A percentile compares a stretch with the other conserved stretches of the same genome.
Conservation (phyloP, 805 yeast species). For the Lipomyces mesembrius region DNA sequence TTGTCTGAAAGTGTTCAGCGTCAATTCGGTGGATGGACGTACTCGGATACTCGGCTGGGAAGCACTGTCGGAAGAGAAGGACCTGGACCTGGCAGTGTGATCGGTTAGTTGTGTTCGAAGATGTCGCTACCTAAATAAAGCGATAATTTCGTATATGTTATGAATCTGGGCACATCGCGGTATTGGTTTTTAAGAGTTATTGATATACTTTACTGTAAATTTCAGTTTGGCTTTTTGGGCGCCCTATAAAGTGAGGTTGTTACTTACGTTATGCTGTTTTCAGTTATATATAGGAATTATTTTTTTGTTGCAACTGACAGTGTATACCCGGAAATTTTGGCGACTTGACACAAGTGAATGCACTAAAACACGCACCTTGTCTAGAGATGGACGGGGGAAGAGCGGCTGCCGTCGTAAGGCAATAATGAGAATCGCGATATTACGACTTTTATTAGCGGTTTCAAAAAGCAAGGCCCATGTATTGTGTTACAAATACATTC, state of each 20-base stretch:
- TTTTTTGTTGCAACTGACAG: not conserved
- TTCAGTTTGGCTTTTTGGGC: constrained; percentile 1
- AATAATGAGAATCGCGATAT: not conserved
- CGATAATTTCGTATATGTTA: too few species aligned
- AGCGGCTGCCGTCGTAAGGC: not conserved
- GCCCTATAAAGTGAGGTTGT: not conserved
- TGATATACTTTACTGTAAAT: not conserved
- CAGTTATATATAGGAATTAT: not conserved
- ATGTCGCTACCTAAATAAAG: not conserved
- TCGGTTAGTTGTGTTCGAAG: constrained; percentile 17
- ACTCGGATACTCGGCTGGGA: constrained; percentile 48
- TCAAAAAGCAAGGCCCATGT: too few species aligned
- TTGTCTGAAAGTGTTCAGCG: constrained; percentile 93
- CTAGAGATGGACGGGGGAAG: not conserved
- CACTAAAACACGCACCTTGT: not conserved
- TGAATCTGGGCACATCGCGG: not conserved
- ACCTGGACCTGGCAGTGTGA: constrained; percentile 37
- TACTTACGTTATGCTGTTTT: not conserved
- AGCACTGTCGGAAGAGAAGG: constrained; percentile 34
- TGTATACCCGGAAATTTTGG: not conserved
- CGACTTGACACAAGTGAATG: not conserved
- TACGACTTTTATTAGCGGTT: too few species aligned
- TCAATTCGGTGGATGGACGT: constrained; percentile 99
- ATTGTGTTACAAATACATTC: too few species aligned
- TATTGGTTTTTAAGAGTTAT: not conserved